phyloP scores from a whole-genome alignment of 2,329 filamentous ascomycete species.

The Fusarium sambucinum region DNA sequence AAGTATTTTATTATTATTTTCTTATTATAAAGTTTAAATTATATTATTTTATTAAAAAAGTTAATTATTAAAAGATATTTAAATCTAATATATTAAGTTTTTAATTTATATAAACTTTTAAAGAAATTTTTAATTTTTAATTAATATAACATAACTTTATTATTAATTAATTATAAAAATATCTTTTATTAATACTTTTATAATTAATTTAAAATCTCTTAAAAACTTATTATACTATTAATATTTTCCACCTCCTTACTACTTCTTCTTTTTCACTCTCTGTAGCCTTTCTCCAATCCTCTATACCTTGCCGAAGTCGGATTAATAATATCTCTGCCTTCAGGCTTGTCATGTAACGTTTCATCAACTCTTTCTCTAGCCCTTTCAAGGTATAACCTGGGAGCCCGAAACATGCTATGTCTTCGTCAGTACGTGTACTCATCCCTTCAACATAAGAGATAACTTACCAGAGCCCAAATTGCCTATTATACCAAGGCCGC shows the following conservation, averaged over 20 bases:
- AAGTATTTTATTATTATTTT: no score
- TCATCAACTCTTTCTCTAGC: conserved; percentile 61
- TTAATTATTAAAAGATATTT: no score
- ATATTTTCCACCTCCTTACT: conserved; percentile 26
- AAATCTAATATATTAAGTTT: not conserved
- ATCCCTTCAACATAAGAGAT: no score
- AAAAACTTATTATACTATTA: not conserved
- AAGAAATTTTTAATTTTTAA: not conserved
- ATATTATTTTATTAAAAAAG: no score
- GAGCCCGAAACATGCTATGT: conserved; percentile 56
- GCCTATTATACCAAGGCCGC: conserved; percentile 58
- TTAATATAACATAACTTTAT: no score
- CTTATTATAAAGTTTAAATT: no score
- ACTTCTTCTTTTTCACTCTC: conserved; percentile 14
- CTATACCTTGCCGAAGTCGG: conserved; percentile 49
- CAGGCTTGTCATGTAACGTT: conserved; percentile 50
- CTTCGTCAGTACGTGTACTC: not conserved
- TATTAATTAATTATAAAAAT: no score
- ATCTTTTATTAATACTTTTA: no score
- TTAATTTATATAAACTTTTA: not conserved
- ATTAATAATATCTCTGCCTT: conserved; percentile 53
- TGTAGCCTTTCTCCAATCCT: conserved; percentile 45
- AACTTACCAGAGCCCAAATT: conserved; percentile 56
- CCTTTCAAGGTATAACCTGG: conserved; percentile 66
- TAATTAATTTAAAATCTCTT: not conserved